Evolutionary conservation across 352 stramenopile genomes (phyloP), one percentile per base, ranked within the genome.

Genomic region (Phytophthora boehmeriae): DNA sequence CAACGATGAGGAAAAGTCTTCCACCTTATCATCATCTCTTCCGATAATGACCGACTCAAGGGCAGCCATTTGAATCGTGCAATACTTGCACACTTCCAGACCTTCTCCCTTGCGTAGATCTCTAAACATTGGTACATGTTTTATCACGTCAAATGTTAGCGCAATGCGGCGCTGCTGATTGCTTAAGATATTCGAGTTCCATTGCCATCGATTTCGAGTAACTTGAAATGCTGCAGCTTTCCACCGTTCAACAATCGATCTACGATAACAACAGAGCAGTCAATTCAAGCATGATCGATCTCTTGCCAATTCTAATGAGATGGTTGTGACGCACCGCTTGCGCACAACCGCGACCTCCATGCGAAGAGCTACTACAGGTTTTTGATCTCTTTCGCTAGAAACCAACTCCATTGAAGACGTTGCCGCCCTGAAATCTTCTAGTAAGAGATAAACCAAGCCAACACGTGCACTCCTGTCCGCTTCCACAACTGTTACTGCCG

Each of bases 1-100:
- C 59, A 4, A 81, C 39, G 3, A 87, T 65, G 5, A 87, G 30
- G 27, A 76, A 87, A 75, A 69, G 2, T 46, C 45, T 14, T 83
- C 67, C 1, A 69, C 27, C 1, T 53, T n/a, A 6, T 36, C 20
- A 4, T 83, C 73, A 1, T 55, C 68, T 50, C 57, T 72, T 19
- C 35, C 64, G 50, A 74, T 83, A 13, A 87, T 23, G 20, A 65
- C 23, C 0, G 70, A 66, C 32, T 80, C 75, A 17, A 61, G 49
- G 0, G 27, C 17, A 32, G 73, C 65, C 8, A 61, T 69, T 32
- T 75, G 73, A 3, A 87, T 54, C 22, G 65, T 56, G 4, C 65
- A 67, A 25, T 61, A 66, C 5, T 60, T 52, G 34, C 75, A 87
- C 5, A 87, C 54, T 6, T 62, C 42, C 17, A 73, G 54, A 14